A percentile compares a stretch with the other conserved stretches of the same genome.
Conservation (phyloP, 371 early-diverging fungal genomes). For the Mucor sp. region DNA sequence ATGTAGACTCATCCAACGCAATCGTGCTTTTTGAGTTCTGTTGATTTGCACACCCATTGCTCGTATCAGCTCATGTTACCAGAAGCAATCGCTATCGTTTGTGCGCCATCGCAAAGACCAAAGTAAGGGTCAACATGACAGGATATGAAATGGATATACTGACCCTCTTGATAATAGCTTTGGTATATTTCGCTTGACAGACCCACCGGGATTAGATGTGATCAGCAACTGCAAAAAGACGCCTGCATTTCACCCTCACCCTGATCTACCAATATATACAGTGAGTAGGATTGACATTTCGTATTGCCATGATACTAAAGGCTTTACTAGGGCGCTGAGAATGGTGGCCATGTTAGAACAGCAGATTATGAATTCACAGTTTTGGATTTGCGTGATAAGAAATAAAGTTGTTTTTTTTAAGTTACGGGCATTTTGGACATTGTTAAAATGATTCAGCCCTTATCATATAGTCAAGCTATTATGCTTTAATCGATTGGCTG, state of each 20-base stretch:
- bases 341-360: constrained; percentile 50
- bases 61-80: constrained; percentile 92
- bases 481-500: too few species aligned
- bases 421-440: too few species aligned
- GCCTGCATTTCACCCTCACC: constrained; percentile 86
- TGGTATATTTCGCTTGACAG: constrained; percentile 89
- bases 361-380: constrained; percentile 49
- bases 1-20: constrained; percentile 89
- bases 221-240: constrained; percentile 74
- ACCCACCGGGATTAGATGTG: constrained; percentile 84
- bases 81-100: constrained; percentile 94
- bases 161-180: constrained; percentile 40
- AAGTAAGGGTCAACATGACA: constrained; percentile 43
- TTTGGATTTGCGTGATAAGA: constrained; percentile 49
- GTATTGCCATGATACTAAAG: not conserved
- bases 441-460: too few species aligned
- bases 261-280: constrained; percentile 64
- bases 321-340: constrained; percentile 47
- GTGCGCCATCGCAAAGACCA: constrained; percentile 77
- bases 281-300: constrained; percentile 34
- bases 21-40: constrained; percentile 90
- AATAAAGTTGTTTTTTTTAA: constrained; percentile 17
- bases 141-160: not conserved
- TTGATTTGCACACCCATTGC: constrained; percentile 93
- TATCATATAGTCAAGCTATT: too few species aligned